Evolutionary conservation across 768 basidiomycete genomes (phyloP).

Genomic region (Serendipita sp.): DNA sequence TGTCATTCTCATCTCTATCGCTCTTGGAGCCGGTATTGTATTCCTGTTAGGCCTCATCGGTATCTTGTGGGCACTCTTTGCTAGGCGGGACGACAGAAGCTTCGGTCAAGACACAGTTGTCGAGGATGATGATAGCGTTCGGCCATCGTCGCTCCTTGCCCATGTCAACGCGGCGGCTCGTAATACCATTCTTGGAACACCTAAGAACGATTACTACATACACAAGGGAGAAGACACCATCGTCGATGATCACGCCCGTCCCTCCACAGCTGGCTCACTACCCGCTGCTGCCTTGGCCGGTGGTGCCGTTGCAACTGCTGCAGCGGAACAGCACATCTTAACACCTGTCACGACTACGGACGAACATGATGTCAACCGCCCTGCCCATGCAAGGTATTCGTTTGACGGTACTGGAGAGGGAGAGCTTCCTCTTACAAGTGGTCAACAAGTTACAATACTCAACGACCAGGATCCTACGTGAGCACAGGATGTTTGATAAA

Average conservation of each 20-base stretch:
- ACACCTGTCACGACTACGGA: conserved; percentile 28
- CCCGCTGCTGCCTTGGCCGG: background rate
- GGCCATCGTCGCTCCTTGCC: conserved; percentile 75
- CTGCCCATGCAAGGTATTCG: conserved; percentile 67
- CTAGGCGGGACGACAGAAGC: conserved; percentile 49
- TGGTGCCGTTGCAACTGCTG: conserved; percentile 32
- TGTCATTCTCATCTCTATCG: conserved; percentile 94
- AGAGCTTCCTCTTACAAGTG: conserved; percentile 52
- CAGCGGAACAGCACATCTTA: conserved; percentile 58
- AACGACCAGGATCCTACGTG: conserved; percentile 71
- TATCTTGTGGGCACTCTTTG: conserved; percentile 79
- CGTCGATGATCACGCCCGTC: conserved; percentile 19
- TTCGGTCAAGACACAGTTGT: conserved; percentile 38
- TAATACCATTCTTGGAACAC: conserved; percentile 56
- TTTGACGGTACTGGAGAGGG: conserved; percentile 70
- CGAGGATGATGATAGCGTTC: conserved; percentile 58
- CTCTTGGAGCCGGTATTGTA: conserved; percentile 86
- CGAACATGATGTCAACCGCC: conserved; percentile 51
- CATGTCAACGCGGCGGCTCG: conserved; percentile 86
- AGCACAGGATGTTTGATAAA: conserved; percentile 21
- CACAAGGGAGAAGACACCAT: conserved; percentile 45
- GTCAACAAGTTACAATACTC: conserved; percentile 57
- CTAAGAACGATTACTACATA: conserved; percentile 20
- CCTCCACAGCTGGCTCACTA: conserved; percentile 4
- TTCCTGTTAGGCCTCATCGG: conserved; percentile 76